Evolutionary conservation across 192 early-diverging fungal species (phyloP).

Genomic region (Piromyces sp.): DNA sequence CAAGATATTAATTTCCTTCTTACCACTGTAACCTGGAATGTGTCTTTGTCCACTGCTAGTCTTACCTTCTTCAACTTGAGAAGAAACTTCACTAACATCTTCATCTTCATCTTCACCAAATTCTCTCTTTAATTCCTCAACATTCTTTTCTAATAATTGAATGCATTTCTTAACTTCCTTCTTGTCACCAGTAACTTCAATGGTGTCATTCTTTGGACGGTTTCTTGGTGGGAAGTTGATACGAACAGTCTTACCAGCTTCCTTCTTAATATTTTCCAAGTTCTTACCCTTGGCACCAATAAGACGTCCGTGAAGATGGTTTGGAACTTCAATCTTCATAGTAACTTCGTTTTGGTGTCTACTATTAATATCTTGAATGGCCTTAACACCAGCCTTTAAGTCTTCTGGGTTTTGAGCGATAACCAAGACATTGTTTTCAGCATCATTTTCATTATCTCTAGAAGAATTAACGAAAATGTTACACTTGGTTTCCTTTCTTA

Average conservation of each 20-base stretch:
- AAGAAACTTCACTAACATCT: not conserved
- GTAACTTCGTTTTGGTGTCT: not conserved
- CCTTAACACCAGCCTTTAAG: not conserved
- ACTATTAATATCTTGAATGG: not conserved
- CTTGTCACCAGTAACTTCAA: not conserved
- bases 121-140: not conserved
- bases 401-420: not conserved
- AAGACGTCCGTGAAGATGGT: not conserved
- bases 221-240: not conserved
- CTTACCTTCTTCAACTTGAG: not conserved
- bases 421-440: not conserved
- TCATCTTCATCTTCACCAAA: not conserved
- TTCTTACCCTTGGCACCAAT: not conserved
- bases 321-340: not conserved
- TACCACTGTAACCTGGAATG: not conserved
- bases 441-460: not conserved
- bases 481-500: not conserved
- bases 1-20: not conserved
- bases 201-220: not conserved
- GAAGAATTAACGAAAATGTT: not conserved
- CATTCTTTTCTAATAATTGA: not conserved
- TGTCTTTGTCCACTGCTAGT: not conserved
- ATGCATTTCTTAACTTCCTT: not conserved
- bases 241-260: not conserved
- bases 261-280: not conserved